phyloP scores from a whole-genome alignment of 768 basidiomycete species.

The Lentinula raphanica region DNA sequence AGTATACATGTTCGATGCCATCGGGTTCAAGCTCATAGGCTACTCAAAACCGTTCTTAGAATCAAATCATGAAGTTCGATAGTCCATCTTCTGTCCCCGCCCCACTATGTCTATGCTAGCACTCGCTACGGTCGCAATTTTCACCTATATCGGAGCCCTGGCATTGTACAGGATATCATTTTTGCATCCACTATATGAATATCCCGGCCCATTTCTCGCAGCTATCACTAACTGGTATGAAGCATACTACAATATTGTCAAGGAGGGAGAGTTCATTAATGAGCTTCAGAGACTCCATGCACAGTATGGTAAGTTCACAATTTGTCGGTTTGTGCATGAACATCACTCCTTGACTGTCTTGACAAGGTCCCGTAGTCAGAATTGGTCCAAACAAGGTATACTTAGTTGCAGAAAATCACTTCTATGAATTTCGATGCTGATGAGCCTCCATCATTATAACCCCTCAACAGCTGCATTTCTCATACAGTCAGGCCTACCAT shows the following conservation, averaged over 20 bases:
- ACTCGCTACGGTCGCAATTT: not conserved
- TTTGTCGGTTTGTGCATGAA: not conserved
- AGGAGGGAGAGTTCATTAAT: conserved; percentile 27
- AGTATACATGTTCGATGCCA: no score
- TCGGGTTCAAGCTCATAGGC: no score
- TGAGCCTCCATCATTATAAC: no score
- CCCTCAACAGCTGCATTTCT: conserved; percentile 32
- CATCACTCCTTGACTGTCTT: not conserved
- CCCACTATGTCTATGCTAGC: not conserved
- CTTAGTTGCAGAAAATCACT: no score
- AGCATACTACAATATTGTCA: conserved; percentile 29
- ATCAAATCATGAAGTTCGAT: no score
- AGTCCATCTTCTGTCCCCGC: not conserved
- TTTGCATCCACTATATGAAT: conserved; percentile 27
- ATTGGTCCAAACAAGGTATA: conserved; percentile 38
- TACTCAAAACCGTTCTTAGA: no score
- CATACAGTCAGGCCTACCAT: conserved; percentile 26
- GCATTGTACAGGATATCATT: conserved; percentile 5
- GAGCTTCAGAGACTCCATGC: conserved; percentile 27
- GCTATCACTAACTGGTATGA: conserved; percentile 27
- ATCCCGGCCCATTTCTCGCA: conserved; percentile 32
- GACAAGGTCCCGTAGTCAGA: conserved; percentile 31
- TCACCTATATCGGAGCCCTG: not conserved
- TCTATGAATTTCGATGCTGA: not conserved
- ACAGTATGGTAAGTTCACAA: conserved; percentile 23